These are phyloP conservation scores for Colletotrichum horii DNA, from an alignment of 2,329 filamentous ascomycete genomes.

Conservation along the genomic window DNA sequence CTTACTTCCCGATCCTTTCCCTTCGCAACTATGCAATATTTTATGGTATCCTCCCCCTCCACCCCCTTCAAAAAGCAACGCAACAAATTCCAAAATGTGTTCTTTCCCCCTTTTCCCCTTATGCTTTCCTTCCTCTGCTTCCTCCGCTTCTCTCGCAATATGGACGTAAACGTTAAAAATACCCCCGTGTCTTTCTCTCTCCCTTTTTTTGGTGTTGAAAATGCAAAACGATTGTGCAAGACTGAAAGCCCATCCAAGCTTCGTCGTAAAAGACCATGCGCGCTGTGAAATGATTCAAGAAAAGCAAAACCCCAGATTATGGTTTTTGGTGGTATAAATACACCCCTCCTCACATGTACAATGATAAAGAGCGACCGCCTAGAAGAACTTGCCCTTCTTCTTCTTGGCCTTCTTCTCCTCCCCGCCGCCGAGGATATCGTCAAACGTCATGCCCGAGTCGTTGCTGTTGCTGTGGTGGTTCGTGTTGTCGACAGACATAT, in stretches of 20 bases:
- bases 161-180: not conserved
- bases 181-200: not conserved
- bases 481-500: conserved; percentile 23
- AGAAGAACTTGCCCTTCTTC: conserved; percentile 49
- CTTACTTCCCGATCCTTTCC: too few species aligned
- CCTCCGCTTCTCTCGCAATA: not conserved
- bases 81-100: not conserved
- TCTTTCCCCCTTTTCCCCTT: not conserved
- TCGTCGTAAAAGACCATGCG: not conserved
- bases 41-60: not conserved
- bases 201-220: not conserved
- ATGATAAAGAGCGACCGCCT: not conserved
- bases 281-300: not conserved
- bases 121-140: not conserved
- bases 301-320: conserved; percentile 1
- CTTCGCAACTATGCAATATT: not conserved
- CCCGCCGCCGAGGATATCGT: conserved; percentile 50
- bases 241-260: not conserved
- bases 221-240: not conserved
- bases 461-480: conserved; percentile 29
- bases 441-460: conserved; percentile 44
- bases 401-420: conserved; percentile 37
- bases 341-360: not conserved
- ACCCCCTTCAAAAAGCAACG: not conserved
- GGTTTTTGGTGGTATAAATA: conserved; percentile 11